Base-by-base conservation (phyloP, 441 rosid species). In the Croton laevigatus region DNA sequence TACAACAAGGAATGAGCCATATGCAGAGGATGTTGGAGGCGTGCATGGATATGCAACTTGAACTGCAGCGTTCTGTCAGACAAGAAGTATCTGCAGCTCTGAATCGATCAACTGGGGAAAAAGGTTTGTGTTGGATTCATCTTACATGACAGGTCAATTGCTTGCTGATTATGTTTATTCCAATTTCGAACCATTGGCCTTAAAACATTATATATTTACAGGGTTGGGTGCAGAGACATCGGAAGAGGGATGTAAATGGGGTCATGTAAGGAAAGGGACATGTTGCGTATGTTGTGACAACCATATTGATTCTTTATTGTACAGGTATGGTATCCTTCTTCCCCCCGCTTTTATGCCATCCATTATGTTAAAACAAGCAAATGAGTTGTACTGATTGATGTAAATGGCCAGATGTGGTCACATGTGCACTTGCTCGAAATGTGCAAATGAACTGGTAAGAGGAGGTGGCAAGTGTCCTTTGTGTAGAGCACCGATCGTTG, bases 11-110 rank as follows among this genome's bases (percentile, higher is more conserved):
- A 48, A 91, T 95, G 99, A 93, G 86, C 76, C 95, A 93, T 82
- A 93, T 95, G 99, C 99, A 95, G 87, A 89, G 96, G 81, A 93
- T 89, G 97, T 75, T 95, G 62, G 99, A 93, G 75, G 90, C 97
- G 63, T 89, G 97, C 87, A 91, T 95, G 97, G 97, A 95, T 80
- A 93, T 95, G 99, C 99, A 95, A 59, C 83, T 93, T 59, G 99
- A 95, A 87, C 75, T 95, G 71, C 99, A 95, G 78, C 94, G 98
- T 65, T 91, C 99, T 8, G 98, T 95, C 45, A 85, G 98, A 78
- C 99, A 93, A 83, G 99, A 95, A 79, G 99, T 95, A 17, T 91
- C 99, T 59, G 99, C 97, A 20, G 98, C 97, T 67, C 84, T 95
- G 69, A 91, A 93, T 76, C 85, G 90, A 57, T 84, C 91, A 65